These are phyloP conservation scores for Wickerhamomyces pijperi DNA, from an alignment of 805 yeast species.

Conservation along the genomic window DNA sequence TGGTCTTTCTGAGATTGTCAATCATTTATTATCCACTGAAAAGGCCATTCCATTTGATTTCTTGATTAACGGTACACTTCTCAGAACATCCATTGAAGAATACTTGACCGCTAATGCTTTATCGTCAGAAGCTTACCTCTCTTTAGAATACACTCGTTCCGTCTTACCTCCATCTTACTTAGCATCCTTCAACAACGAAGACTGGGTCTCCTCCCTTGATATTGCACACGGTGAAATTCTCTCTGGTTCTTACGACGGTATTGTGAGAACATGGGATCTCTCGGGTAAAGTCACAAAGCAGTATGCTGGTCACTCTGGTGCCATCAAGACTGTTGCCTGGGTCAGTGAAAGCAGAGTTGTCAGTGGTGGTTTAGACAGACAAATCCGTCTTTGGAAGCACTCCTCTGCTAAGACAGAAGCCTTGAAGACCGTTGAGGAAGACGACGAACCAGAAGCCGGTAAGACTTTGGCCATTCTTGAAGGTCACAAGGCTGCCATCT, in stretches of 20 bases:
- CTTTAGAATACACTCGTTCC: slow-evolving; percentile 84
- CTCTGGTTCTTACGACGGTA: slow-evolving; percentile 90
- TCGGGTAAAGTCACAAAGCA: slow-evolving; percentile 75
- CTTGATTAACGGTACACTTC: slow-evolving; percentile 71
- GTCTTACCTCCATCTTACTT: slow-evolving; percentile 89
- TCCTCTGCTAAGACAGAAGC: slow-evolving; percentile 24
- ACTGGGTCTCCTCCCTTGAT: slow-evolving; percentile 78
- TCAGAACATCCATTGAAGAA: slow-evolving; percentile 70
- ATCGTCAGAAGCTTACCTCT: slow-evolving; percentile 69
- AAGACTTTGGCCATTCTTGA: slow-evolving; percentile 76
- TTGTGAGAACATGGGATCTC: slow-evolving; percentile 79
- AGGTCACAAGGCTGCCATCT: slow-evolving; percentile 88
- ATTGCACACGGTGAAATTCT: slow-evolving; percentile 41
- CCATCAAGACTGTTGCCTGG: slow-evolving; percentile 78
- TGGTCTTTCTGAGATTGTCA: slow-evolving; percentile 91
- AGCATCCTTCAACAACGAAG: slow-evolving; percentile 84
- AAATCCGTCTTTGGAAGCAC: slow-evolving; percentile 80
- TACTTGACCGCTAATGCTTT: slow-evolving; percentile 69
- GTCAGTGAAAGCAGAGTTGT: slow-evolving; percentile 64
- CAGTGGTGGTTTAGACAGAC: slow-evolving; percentile 83
- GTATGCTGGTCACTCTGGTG: slow-evolving; percentile 79
- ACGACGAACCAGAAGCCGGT: slow-evolving; percentile 48
- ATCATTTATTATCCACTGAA: slow-evolving; percentile 59
- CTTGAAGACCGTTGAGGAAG: slow-evolving; percentile 15
- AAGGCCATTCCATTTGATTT: slow-evolving; percentile 86